Evolutionary conservation across 768 basidiomycete genomes (phyloP), one percentile per base, ranked within the genome.

Genomic region (Lentinula guzmanii): DNA sequence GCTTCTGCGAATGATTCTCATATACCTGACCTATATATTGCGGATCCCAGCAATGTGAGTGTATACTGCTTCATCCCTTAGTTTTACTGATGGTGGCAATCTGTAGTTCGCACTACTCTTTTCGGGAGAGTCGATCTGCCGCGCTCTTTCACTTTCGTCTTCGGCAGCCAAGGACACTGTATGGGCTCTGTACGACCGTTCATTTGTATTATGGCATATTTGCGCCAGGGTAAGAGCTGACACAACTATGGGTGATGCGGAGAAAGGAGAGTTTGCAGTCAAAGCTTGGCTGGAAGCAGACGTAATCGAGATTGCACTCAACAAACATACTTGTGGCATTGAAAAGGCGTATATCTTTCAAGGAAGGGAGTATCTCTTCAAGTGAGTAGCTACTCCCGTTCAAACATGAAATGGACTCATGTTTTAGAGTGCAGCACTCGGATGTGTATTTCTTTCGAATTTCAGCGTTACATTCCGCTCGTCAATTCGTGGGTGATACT

Each of bases 311-410:
- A 72, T 75, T 35, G 82, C 84, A 31, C 70, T 91, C 61, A 78
- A 87, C 65, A 72, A 71, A 21, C 90, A 91, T 67, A 84, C 81
- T 0, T 92, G 90, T 69, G 75, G 74, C 13, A 76, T 89, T 46
- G 90, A 91, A 71, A 76, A 83, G 63, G 78, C 86, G 8, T 89
- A 82, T 66, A 75, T 91, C 28, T 91, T 82, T 67, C 82, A 85
- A 55, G 89, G 86, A 43, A 77, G 88, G 51, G 90, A 91, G 65
- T 87, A 83, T 65, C 75, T 91, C 31, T 91, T 90, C 77, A 90
- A 90, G 90, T 90, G 69, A 71, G 87, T 74, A 28, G 1, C 21
- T 6, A 11, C 45, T 53, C 8, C 31, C 10, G 4, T n/a, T 13
- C 2, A 21, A 24, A 28, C 18, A 10, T 56, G n/a, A 41, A 43